Evolutionary conservation across 805 yeast genomes (phyloP), one percentile per base, ranked within the genome.

Genomic region (Sugiyamaella chiloensis): DNA sequence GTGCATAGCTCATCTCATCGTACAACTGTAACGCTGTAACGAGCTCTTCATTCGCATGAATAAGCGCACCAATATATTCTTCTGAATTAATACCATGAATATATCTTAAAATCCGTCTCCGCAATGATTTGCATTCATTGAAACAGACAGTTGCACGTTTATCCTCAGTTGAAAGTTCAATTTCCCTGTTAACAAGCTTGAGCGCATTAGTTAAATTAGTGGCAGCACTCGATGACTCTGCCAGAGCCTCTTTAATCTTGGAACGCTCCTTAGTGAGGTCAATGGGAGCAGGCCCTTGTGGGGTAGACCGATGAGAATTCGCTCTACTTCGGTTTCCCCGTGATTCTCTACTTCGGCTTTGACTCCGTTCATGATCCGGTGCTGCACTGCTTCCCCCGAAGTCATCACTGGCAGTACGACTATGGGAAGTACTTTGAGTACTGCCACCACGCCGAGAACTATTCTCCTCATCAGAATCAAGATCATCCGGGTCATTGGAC

Each of bases 31-130:
- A 74, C 0, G 89, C 83, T 3, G 70, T 70, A 5, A 93, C 95
- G 52, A 93, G 74, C 62, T 87, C 90, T 58, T 93, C 99, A 62
- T 93, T 93, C 39, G 96, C 95, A 57, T 80, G 83, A 49, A 93
- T 79, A 53, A 93, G 73, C 37, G 87, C 76, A n/a, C 97, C 98
- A 53, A 93, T 67, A 52, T 81, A 85, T 59, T 87, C 96, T 53
- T 90, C 97, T 50, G 81, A 81, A 36, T 87, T 85, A 34, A 89
- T 87, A 44, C 79, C 73, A 66, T 93, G 98, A 55, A 93, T 73
- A 62, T 89, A 89, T 52, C 88, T 71, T 54, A 93, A 71, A 12
- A 93, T 80, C 58, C 80, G 82, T 51, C 96, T 75, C 63, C 99
- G 79, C 44, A 85, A 76, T 5, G 76, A 69, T 51, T 91, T 77